Conservation (phyloP, 2,329 filamentous ascomycete genomes). For the Lizonia empirigonia region DNA sequence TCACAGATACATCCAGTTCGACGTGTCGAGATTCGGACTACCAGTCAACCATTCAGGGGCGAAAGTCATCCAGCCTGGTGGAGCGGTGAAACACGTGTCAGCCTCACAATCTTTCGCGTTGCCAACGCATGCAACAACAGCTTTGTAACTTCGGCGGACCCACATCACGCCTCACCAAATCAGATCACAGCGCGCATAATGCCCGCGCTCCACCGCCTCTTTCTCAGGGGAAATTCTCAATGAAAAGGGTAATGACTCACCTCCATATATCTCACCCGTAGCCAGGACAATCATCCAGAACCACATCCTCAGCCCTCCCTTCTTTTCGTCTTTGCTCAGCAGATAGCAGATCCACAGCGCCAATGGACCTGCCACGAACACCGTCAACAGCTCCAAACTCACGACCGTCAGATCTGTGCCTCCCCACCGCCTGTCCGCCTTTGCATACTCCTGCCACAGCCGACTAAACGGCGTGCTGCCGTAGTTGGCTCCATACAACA, state of each 20-base stretch:
- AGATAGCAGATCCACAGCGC: constrained; percentile 63
- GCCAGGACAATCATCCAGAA: constrained; percentile 64
- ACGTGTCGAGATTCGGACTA: constrained; percentile 61
- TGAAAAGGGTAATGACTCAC: constrained; percentile 38
- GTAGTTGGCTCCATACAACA: constrained; percentile 65
- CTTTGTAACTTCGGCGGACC: constrained; percentile 27
- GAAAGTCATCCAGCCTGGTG: constrained; percentile 66
- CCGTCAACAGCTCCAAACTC: constrained; percentile 65
- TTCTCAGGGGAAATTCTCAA: constrained; percentile 4
- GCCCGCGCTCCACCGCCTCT: constrained; percentile 17
- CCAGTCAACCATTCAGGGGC: constrained; percentile 68
- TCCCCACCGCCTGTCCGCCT: constrained; percentile 67
- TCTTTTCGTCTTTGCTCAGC: constrained; percentile 49
- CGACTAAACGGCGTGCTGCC: constrained; percentile 59
- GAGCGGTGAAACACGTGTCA: constrained; percentile 48
- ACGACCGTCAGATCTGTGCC: constrained; percentile 64
- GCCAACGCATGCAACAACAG: constrained; percentile 22
- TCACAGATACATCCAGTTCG: constrained; percentile 64
- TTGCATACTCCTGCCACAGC: constrained; percentile 70
- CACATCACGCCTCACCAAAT: constrained; percentile 29
- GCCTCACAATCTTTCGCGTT: constrained; percentile 28
- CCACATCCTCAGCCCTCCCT: constrained; percentile 49
- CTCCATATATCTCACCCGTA: constrained; percentile 68
- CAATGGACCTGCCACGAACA: constrained; percentile 63
- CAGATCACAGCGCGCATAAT: constrained; percentile 15